Percentiles rank a stretch among this genome's conserved stretches.
Conservation (phyloP, 1,284 basidiomycete species). For the Sporisorium scitamineum region DNA sequence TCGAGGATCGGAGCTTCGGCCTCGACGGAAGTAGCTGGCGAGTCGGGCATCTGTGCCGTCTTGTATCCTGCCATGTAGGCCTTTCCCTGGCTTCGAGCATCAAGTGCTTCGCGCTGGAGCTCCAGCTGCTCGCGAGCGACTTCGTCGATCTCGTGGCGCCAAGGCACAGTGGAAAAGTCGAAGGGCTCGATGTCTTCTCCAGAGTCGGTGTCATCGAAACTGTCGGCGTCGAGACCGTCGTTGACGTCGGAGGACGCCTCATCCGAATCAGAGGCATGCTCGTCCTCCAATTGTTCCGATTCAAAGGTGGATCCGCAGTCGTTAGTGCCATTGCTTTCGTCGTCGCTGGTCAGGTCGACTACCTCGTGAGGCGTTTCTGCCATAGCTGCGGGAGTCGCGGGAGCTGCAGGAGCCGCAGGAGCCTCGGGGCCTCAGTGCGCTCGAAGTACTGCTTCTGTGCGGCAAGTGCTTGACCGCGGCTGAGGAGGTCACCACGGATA, state of each 20-base stretch:
- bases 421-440: not conserved
- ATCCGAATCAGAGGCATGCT: not conserved
- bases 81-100: conserved; percentile 11
- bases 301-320: not conserved
- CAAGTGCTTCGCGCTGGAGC: conserved; percentile 6
- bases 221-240: not conserved
- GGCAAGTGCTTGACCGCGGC: no score
- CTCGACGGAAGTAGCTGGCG: conserved; percentile 9
- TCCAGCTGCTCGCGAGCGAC: not conserved
- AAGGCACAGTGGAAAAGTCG: not conserved
- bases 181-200: conserved; percentile 1
- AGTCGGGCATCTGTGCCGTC: not conserved
- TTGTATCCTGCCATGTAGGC: conserved; percentile 14
- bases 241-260: not conserved
- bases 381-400: not conserved
- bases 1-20: not conserved
- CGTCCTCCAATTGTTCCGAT: not conserved
- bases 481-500: conserved; percentile 18
- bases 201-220: conserved; percentile 3
- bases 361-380: not conserved
- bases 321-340: conserved; percentile 13
- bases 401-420: not conserved
- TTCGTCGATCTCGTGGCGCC: conserved; percentile 13
- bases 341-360: conserved; percentile 23
- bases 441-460: not conserved